Percentiles rank a stretch among this genome's conserved stretches.
phyloP scores from a whole-genome alignment of 129 eudicot genomes.

The Lonicera japonica region DNA sequence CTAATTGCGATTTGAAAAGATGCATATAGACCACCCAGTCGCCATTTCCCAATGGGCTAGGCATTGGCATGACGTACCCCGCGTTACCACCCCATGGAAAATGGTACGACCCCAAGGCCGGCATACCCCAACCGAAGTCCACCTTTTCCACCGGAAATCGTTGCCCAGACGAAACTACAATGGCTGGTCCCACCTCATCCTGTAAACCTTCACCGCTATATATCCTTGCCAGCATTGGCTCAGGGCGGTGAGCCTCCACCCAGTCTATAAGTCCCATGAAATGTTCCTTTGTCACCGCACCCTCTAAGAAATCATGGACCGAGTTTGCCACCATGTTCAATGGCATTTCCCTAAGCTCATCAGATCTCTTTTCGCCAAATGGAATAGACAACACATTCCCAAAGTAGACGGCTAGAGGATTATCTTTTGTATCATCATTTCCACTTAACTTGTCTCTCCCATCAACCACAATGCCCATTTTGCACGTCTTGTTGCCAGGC shows the following conservation, averaged over 20 bases:
- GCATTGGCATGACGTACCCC: slow-evolving; percentile 86
- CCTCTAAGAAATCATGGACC: slow-evolving; percentile 20
- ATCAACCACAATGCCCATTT: slow-evolving; percentile 19
- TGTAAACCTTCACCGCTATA: slow-evolving; percentile 1
- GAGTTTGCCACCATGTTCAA: slow-evolving; percentile 5
- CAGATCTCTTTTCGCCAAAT: neutral
- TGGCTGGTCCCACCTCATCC: slow-evolving; percentile 24
- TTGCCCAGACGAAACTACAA: slow-evolving; percentile 80
- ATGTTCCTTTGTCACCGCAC: slow-evolving; percentile 21
- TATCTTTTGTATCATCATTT: neutral
- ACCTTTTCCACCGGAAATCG: slow-evolving; percentile 47
- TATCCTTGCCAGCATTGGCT: slow-evolving; percentile 9
- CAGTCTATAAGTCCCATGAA: slow-evolving; percentile 30
- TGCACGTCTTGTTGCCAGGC: neutral
- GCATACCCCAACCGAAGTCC: slow-evolving; percentile 75
- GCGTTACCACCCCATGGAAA: slow-evolving; percentile 76
- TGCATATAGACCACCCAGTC: slow-evolving; percentile 85
- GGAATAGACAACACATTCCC: slow-evolving; percentile 41
- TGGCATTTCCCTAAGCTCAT: slow-evolving; percentile 17
- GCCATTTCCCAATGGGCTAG: slow-evolving; percentile 37
- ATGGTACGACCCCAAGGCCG: slow-evolving; percentile 64
- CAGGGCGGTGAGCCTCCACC: slow-evolving; percentile 24
- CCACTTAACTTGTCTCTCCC: slow-evolving; percentile 7
- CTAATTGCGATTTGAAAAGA: slow-evolving; percentile 39
- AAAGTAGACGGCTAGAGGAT: slow-evolving; percentile 1